Percentiles rank a stretch among this genome's conserved stretches.
phyloP scores from a whole-genome alignment of 192 early-diverging fungal genomes.

The Paraglomus occultum region DNA sequence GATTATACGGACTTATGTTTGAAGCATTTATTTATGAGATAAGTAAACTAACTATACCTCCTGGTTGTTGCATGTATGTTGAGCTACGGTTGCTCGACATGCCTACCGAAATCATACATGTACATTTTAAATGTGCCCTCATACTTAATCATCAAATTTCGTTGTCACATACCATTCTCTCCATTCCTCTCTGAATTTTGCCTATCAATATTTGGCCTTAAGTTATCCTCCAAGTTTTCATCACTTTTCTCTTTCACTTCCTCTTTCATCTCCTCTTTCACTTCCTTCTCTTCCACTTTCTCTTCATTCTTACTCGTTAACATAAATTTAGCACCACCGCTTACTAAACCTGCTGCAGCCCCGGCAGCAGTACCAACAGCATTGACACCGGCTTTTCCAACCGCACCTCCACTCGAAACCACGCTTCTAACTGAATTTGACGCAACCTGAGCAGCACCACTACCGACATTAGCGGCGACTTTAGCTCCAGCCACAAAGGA shows the following conservation, averaged over 20 bases:
- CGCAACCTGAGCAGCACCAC: constrained; percentile 41
- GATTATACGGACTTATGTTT: no score
- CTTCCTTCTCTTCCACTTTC: no score
- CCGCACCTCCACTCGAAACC: constrained; percentile 40
- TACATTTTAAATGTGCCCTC: no score
- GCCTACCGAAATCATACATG: no score
- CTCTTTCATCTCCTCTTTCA: neutral
- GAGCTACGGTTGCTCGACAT: no score
- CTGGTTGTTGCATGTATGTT: no score
- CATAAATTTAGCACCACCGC: constrained; percentile 25
- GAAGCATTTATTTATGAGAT: no score
- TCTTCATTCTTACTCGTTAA: neutral
- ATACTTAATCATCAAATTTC: no score
- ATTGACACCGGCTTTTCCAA: constrained; percentile 36
- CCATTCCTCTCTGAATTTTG: neutral
- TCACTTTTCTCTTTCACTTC: no score
- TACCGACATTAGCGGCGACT: constrained; percentile 57
- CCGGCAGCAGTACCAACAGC: constrained; percentile 40
- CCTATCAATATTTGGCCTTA: neutral
- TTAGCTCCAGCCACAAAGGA: constrained; percentile 54
- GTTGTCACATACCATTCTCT: no score
- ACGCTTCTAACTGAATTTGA: constrained; percentile 37
- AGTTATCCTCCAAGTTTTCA: neutral
- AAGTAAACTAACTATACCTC: no score
- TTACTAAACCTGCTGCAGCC: constrained; percentile 29